Evolutionary conservation across 176 grass and related monocot genomes (phyloP).

Genomic region (Cenchrus americanus): DNA sequence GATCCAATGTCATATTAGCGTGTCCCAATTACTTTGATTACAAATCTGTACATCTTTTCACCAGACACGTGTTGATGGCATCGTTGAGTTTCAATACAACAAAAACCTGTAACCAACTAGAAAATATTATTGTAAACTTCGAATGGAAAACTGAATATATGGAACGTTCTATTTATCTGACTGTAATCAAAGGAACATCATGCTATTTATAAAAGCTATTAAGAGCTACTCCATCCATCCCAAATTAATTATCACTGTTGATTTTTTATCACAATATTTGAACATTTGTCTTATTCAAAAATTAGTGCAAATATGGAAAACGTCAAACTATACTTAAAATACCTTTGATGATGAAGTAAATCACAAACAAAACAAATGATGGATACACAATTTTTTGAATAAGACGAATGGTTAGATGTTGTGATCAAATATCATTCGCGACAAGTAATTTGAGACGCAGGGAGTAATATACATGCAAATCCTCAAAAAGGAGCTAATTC

Average conservation of each 20-base stretch:
- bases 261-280: too few relatives aligned
- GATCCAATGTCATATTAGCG: constrained; percentile 33
- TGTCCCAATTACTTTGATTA: constrained; percentile 34
- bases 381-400: too few relatives aligned
- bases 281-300: too few relatives aligned
- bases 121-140: neutral
- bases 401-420: too few relatives aligned
- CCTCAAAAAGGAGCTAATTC: neutral
- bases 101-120: neutral
- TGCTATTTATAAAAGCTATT: neutral
- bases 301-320: too few relatives aligned
- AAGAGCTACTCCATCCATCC: neutral
- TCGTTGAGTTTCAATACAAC: neutral
- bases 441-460: too few relatives aligned
- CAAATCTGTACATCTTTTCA: constrained; percentile 21
- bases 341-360: too few relatives aligned
- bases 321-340: too few relatives aligned
- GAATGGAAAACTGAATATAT: neutral
- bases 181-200: neutral
- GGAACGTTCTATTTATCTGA: neutral
- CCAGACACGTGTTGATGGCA: neutral
- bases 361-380: too few relatives aligned
- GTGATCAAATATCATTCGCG: too few relatives aligned
- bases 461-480: neutral
- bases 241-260: too few relatives aligned